Conservation (phyloP, 2,329 filamentous ascomycete species). For the Neoscytalidium dimidiatum region DNA sequence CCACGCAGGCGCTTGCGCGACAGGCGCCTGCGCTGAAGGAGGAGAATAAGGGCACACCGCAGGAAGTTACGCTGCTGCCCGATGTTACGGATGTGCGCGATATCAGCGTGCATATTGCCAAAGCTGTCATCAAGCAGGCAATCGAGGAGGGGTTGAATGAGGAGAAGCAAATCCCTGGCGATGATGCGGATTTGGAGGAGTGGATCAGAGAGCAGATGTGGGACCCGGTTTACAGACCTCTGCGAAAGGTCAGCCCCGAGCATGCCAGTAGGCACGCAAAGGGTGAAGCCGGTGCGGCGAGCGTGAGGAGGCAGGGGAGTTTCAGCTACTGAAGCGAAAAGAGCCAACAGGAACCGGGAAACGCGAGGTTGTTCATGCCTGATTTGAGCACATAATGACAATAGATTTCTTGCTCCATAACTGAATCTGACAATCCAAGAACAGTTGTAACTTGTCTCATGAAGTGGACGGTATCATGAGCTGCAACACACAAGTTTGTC, state of each 20-base stretch:
- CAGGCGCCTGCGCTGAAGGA: conserved; percentile 71
- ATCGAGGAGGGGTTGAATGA: conserved; percentile 69
- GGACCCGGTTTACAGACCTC: conserved; percentile 67
- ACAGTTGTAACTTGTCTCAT: too few relatives aligned
- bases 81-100: conserved; percentile 73
- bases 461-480: too few relatives aligned
- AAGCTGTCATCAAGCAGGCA: conserved; percentile 71
- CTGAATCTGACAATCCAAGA: too few relatives aligned
- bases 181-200: conserved; percentile 59
- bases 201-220: conserved; percentile 84
- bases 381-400: neutral
- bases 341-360: neutral
- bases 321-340: neutral
- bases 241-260: conserved; percentile 57
- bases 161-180: conserved; percentile 63
- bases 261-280: conserved; percentile 60
- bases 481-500: too few relatives aligned
- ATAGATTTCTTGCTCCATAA: too few relatives aligned
- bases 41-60: conserved; percentile 37
- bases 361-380: neutral
- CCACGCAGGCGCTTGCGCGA: conserved; percentile 70
- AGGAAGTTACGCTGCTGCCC: conserved; percentile 66
- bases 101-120: conserved; percentile 77
- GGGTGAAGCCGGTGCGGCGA: conserved; percentile 55
- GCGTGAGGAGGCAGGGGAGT: conserved; percentile 31